Evolutionary conservation across 805 yeast genomes (phyloP), one percentile per base, ranked within the genome.

Genomic region (Candida jianshihensis): DNA sequence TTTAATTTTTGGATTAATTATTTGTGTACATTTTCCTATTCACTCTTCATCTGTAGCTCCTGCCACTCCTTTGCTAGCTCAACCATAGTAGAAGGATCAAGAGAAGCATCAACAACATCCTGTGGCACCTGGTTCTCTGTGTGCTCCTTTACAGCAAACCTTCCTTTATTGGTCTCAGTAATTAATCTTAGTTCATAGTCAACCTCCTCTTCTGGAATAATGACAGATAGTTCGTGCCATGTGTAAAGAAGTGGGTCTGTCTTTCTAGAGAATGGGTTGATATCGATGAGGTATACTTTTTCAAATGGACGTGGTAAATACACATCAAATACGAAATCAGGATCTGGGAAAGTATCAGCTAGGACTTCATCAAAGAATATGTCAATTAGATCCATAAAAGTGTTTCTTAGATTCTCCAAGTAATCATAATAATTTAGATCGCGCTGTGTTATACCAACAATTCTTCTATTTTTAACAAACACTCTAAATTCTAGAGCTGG

Each of bases 401-500:
- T 62, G 4, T 64, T 68, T n/a, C 64, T 54, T 27, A 84, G 48
- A 0, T 69, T 70, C 6, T 61, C 68, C 28, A 92, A 63, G 48
- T 75, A 92, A 22, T 75, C 78, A 52, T 89, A 92, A 52, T 73
- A 81, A 56, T 89, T 86, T 52, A 87, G 65, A 55, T 92, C 97
- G 37, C 98, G 65, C 57, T 90, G 98, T 1, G 88, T 70, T 2
- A 81, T 75, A 1, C 83, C 97, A 6, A 89, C 54, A 6, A 92
- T 61, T 31, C 64, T 60, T 4, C 78, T 59, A 36, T 78, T 71
- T 38, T 71, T 70, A 2, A 92, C 84, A 60, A 88, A 92, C 22
- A 89, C 76, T 40, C 99, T 68, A 54, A 92, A 92, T 56, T 92
- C 99, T 49, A 88, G 63, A 0, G 97, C 86, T 0, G 97, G 97